Base-by-base conservation (phyloP, 805 yeast genomes). In the Sugiyamaella mastotermitis region DNA sequence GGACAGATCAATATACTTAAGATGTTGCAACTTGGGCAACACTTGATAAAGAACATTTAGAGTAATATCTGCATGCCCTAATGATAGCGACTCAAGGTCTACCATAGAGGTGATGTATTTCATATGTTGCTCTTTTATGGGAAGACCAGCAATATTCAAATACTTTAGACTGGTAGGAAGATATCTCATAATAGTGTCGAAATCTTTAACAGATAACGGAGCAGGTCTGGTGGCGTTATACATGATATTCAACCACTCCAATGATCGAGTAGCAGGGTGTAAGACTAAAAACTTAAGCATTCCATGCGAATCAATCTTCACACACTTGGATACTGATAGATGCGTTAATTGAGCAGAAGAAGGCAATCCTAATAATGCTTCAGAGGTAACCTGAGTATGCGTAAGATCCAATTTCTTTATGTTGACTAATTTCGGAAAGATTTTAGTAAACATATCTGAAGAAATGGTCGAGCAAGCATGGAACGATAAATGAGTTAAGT, bases 401-500 rank as follows among this genome's bases (percentile, higher is more conserved):
- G 83, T 77, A 35, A 88, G 65, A 56, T 87, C 97, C 21, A 87
- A 63, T 45, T 85, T 73, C 46, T 75, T 74, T 36, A 87, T 61
- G 42, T 68, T 64, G 18, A 66, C 62, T 32, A 80, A 62, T 35
- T 69, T 72, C 1, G 83, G 80, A 20, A 88, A 62, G 9, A 83
- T 55, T 37, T 68, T 70, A 18, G 66, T 66, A 40, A 83, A 73
- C 0, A 71, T 70, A n/a, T 66, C 67, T 4, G 74, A 59, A 3
- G 84, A 71, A 26, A 87, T 64, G 47, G 83, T 85, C 2, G 92
- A 79, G 57, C 97, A 88, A 53, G 86, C 95, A 60, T 87, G 95
- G 53, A 88, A 74, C 0, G 94, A 84, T 8, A 88, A 51, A 42
- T 74, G 66, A 50, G 71, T 52, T 46, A 63, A 48, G 24, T 50